These are phyloP conservation scores for Candida sithepensis DNA, from an alignment of 805 yeast genomes.

Conservation along the genomic window DNA sequence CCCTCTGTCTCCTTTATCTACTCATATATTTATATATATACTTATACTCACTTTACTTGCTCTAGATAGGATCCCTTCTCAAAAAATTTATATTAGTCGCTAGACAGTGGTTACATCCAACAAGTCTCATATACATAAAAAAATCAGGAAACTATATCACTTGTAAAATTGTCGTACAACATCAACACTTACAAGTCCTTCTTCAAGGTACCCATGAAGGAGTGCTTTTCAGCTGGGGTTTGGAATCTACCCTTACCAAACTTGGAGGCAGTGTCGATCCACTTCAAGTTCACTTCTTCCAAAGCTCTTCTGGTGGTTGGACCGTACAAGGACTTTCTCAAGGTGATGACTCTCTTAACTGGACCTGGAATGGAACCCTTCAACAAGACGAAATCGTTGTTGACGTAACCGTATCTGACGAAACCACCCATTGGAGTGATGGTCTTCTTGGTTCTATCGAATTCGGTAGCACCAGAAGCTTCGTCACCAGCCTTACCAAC, in stretches of 20 bases:
- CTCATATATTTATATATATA: background rate
- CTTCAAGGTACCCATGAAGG: slow-evolving; percentile 99
- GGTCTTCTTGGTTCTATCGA: slow-evolving; percentile 99
- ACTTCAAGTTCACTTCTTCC: slow-evolving; percentile 95
- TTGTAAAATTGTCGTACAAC: too few relatives aligned
- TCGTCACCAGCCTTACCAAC: slow-evolving; percentile 96
- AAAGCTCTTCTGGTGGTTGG: slow-evolving; percentile 97
- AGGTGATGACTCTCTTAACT: slow-evolving; percentile 98
- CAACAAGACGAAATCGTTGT: slow-evolving; percentile 95
- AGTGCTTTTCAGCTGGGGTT: slow-evolving; percentile 99
- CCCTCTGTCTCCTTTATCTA: too few relatives aligned
- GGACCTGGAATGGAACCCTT: slow-evolving; percentile 99
- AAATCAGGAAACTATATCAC: background rate
- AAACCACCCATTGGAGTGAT: slow-evolving; percentile 99
- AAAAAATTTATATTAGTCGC: too few relatives aligned
- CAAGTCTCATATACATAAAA: background rate
- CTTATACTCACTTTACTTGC: too few relatives aligned
- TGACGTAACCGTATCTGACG: slow-evolving; percentile 97
- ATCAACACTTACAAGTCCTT: slow-evolving; percentile 76
- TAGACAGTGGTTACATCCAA: too few relatives aligned
- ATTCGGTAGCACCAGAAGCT: slow-evolving; percentile 91
- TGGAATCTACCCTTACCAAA: slow-evolving; percentile 99
- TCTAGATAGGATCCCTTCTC: too few relatives aligned
- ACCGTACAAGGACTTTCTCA: slow-evolving; percentile 97
- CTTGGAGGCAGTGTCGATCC: slow-evolving; percentile 99